A percentile compares a stretch with the other conserved stretches of the same genome.
Conservation (phyloP, 1,284 basidiomycete species). For the Bondarzewia mesenterica region DNA sequence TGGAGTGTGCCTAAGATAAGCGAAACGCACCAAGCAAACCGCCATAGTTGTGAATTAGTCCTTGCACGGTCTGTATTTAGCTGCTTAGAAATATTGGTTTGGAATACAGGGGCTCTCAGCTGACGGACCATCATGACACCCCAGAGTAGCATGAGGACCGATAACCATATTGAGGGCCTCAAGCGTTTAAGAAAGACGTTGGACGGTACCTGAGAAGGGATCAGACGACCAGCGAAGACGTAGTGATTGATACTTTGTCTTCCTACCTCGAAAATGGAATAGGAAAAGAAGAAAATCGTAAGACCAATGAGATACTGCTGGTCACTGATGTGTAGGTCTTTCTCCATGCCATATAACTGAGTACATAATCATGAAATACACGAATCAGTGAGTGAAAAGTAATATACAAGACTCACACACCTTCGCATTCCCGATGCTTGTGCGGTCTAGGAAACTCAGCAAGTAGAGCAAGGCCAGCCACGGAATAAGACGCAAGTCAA, state of each 20-base stretch:
- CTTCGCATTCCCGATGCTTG: slow-evolving; percentile 78
- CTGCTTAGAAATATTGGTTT: neutral
- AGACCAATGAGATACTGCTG: slow-evolving; percentile 59
- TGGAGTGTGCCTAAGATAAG: neutral
- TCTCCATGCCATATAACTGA: slow-evolving; percentile 50
- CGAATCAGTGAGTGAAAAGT: neutral
- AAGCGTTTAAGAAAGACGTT: slow-evolving; percentile 31
- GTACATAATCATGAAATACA: neutral
- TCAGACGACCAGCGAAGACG: neutral
- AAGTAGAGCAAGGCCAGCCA: slow-evolving; percentile 71
- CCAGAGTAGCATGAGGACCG: slow-evolving; percentile 26
- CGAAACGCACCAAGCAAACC: slow-evolving; percentile 20
- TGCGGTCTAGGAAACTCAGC: slow-evolving; percentile 69
- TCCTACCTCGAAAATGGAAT: slow-evolving; percentile 50
- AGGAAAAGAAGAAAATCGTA: slow-evolving; percentile 61
- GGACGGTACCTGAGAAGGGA: slow-evolving; percentile 22
- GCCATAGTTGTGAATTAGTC: slow-evolving; percentile 22
- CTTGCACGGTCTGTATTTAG: slow-evolving; percentile 21
- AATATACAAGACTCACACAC: slow-evolving; percentile 23
- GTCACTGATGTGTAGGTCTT: slow-evolving; percentile 48
- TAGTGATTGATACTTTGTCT: neutral
- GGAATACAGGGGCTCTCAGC: neutral
- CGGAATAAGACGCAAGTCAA: slow-evolving; percentile 57
- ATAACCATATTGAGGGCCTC: slow-evolving; percentile 32
- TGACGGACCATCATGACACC: slow-evolving; percentile 21